A percentile compares a stretch with the other conserved stretches of the same genome.
Evolutionary conservation across 495 filamentous ascomycete genomes (phyloP).

Genomic region (Pseudotulostoma volvatum): DNA sequence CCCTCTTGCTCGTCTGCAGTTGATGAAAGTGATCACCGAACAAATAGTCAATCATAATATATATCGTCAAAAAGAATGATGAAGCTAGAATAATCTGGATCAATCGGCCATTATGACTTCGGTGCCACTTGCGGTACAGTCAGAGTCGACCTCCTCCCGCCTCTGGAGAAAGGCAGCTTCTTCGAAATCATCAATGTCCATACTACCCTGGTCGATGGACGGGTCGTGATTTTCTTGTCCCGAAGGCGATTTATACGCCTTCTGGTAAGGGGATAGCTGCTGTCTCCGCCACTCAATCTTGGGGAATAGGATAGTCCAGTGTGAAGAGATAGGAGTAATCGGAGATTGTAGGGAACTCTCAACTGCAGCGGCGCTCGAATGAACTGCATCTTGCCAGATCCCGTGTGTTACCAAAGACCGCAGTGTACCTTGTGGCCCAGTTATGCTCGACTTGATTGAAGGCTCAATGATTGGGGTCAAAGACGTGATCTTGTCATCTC

Average conservation of each 20-base stretch:
- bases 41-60: too few species aligned
- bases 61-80: too few species aligned
- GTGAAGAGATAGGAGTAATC: constrained; percentile 1
- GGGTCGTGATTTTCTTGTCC: constrained; percentile 5
- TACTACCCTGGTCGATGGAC: constrained; percentile 12
- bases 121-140: constrained; percentile 5
- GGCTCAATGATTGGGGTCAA: too few species aligned
- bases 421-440: too few species aligned
- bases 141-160: constrained; percentile 28
- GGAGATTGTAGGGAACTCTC: not conserved
- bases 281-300: constrained; percentile 18
- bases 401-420: too few species aligned
- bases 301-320: constrained; percentile 21
- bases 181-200: constrained; percentile 27
- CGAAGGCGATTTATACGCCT: not conserved
- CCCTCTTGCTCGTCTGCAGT: too few species aligned
- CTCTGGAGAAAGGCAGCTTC: constrained; percentile 27
- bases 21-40: too few species aligned
- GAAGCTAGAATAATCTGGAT: too few species aligned
- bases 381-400: constrained; percentile 3
- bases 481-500: constrained; percentile 5
- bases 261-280: constrained; percentile 8
- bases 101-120: too few species aligned
- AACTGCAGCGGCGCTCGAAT: not conserved
- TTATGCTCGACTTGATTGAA: too few species aligned